Evolutionary conservation across 345 rosid species (phyloP), one percentile per base, ranked within the genome.

Genomic region (Toxicodendron radicans): DNA sequence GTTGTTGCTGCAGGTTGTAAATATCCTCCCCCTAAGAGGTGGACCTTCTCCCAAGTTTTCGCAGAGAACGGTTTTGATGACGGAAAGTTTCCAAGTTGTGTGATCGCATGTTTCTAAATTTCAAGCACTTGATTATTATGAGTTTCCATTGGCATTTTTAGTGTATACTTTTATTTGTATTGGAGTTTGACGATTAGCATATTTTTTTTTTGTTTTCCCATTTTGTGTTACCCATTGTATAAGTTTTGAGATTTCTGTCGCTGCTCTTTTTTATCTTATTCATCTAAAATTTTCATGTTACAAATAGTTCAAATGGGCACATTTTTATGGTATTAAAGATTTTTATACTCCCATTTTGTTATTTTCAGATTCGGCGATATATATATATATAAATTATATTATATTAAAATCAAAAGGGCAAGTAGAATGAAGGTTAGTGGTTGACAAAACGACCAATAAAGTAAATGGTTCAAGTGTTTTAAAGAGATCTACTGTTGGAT

Each of bases 51-150:
- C 91, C 17, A 85, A 82, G 80, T 85, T 83, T 73, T 75, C 86
- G 18, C 91, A 87, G 76, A 83, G 89, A 78, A 85, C 85, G 17
- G 2, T 9, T 63, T 78, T 96, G 82, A 74, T 88, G 52, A 79
- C 98, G 10, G 97, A 96, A 77, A 89, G 79, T 71, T 96, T 92
- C 80, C 97, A 89, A 86, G 95, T 96, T 54, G 79, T 87, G 43
- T 95, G 86, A 92, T 18, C 38, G 76, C 38, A 53, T 14, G 12
- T 12, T 14, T 18, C 6, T 8, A 30, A 48, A 2, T 32, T 8
- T 27, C 32, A 0, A 16, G 56, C 41, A 9, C 41, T 49, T 20
- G 79, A 51, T 45, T 1, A 51, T 45, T 1, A 20, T 16, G 20
- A 51, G 58, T 71, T 71, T 27, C n/a, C 12, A 5, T 6, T 53